phyloP scores from a whole-genome alignment of 208 protist species.

The Endotrypanum monterogeii region DNA sequence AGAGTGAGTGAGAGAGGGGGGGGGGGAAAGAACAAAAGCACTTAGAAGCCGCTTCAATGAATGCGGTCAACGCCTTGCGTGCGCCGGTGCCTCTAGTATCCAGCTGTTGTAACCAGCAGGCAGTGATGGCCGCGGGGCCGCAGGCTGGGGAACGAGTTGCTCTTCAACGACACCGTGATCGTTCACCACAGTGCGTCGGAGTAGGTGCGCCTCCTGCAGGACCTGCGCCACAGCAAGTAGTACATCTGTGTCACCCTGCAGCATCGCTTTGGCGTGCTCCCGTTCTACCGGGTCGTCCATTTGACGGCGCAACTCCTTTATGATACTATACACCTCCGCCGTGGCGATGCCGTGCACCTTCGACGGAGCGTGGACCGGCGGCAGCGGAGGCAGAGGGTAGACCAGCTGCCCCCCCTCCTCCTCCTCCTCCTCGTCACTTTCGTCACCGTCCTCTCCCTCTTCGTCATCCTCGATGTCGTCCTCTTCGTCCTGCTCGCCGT shows the following conservation, averaged over 20 bases:
- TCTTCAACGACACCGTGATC: slow-evolving; percentile 44
- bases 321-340: slow-evolving; percentile 71
- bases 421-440: slow-evolving; percentile 38
- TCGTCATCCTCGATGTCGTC: slow-evolving; percentile 22
- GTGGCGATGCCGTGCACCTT: slow-evolving; percentile 57
- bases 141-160: slow-evolving; percentile 52
- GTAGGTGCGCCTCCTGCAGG: slow-evolving; percentile 65
- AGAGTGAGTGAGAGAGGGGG: too few relatives aligned
- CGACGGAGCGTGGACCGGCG: slow-evolving; percentile 44
- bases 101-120: slow-evolving; percentile 66
- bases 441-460: slow-evolving; percentile 27
- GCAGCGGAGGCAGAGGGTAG: slow-evolving; percentile 59
- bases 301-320: slow-evolving; percentile 59
- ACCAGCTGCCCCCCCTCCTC: slow-evolving; percentile 37
- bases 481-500: slow-evolving; percentile 8
- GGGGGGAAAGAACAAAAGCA: not conserved
- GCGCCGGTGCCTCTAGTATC: slow-evolving; percentile 34
- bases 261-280: slow-evolving; percentile 55
- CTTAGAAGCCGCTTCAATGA: not conserved
- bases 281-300: slow-evolving; percentile 60
- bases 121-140: slow-evolving; percentile 45
- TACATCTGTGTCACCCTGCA: slow-evolving; percentile 58
- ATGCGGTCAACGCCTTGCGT: slow-evolving; percentile 5
- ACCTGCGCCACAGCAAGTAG: slow-evolving; percentile 69
- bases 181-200: slow-evolving; percentile 44